Percentiles rank a stretch among this genome's conserved stretches.
Conservation (phyloP, 495 filamentous ascomycete genomes). For the Penicillium canariense region DNA sequence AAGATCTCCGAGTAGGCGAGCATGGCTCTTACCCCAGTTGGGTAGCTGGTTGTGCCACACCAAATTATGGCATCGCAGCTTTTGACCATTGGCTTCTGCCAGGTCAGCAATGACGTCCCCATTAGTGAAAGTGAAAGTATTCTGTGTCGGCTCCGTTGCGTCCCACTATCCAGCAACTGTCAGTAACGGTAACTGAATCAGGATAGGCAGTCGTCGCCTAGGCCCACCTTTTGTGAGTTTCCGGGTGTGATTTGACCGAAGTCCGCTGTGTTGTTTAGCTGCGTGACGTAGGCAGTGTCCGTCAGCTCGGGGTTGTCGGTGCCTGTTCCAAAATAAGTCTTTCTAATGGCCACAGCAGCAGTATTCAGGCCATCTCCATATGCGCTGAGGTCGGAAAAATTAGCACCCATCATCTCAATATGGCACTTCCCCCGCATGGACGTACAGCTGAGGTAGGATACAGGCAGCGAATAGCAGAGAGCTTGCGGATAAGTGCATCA, state of each 20-base stretch:
- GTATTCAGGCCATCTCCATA: constrained; percentile 41
- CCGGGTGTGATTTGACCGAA: constrained; percentile 60
- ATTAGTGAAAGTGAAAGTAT: constrained; percentile 47
- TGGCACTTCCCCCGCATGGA: not conserved
- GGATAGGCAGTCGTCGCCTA: too few species aligned
- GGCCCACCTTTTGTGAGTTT: constrained; percentile 54
- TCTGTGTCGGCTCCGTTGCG: constrained; percentile 47
- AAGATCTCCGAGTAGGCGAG: too few species aligned
- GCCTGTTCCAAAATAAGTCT: constrained; percentile 58
- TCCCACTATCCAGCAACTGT: constrained; percentile 39
- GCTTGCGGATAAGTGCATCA: constrained; percentile 24
- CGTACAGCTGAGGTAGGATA: constrained; percentile 27
- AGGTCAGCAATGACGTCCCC: constrained; percentile 52
- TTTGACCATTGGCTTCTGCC: constrained; percentile 52
- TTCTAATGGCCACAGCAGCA: constrained; percentile 51
- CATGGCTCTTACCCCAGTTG: constrained; percentile 47
- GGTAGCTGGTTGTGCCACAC: constrained; percentile 63
- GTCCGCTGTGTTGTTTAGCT: constrained; percentile 49
- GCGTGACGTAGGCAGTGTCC: constrained; percentile 47
- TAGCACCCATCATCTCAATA: not conserved
- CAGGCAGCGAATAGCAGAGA: constrained; percentile 26
- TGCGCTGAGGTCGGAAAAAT: constrained; percentile 14
- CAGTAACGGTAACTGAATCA: too few species aligned
- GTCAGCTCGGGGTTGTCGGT: constrained; percentile 54
- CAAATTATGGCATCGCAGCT: constrained; percentile 58